These are phyloP conservation scores for Paraglomus brasilianum DNA, from an alignment of 192 early-diverging fungal species.

Conservation along the genomic window DNA sequence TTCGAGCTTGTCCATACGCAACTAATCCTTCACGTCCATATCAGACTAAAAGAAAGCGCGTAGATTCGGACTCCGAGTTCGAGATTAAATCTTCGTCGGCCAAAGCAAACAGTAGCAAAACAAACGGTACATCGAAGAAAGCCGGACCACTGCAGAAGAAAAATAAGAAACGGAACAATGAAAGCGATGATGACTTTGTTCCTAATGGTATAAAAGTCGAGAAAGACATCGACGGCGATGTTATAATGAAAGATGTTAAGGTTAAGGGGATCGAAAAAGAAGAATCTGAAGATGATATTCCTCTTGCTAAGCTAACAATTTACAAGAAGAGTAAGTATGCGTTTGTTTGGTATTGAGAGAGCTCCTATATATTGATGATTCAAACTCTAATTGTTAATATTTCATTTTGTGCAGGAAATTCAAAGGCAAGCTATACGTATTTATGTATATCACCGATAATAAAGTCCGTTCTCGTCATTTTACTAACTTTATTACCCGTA, in stretches of 20 bases:
- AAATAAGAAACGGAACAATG: background rate
- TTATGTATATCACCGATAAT: no score
- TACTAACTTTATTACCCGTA: background rate
- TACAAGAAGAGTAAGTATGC: no score
- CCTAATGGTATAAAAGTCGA: constrained; percentile 1
- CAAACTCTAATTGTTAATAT: no score
- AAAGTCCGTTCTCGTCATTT: no score
- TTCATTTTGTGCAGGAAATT: no score
- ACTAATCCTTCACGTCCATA: no score
- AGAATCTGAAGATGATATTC: background rate
- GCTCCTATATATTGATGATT: no score
- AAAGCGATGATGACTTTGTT: background rate
- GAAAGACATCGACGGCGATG: background rate
- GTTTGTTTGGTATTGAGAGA: no score
- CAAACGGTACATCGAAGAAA: background rate
- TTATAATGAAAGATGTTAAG: no score
- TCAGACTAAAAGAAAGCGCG: constrained; percentile 9
- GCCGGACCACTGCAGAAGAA: background rate
- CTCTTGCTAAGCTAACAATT: background rate
- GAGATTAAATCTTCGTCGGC: background rate
- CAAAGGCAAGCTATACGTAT: no score
- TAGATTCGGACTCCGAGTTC: constrained; percentile 13
- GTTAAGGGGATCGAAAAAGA: background rate
- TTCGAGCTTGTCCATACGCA: no score
- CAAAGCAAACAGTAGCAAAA: background rate